phyloP scores from a whole-genome alignment of 176 grass and related monocot species.

The Triticum monococcum region DNA sequence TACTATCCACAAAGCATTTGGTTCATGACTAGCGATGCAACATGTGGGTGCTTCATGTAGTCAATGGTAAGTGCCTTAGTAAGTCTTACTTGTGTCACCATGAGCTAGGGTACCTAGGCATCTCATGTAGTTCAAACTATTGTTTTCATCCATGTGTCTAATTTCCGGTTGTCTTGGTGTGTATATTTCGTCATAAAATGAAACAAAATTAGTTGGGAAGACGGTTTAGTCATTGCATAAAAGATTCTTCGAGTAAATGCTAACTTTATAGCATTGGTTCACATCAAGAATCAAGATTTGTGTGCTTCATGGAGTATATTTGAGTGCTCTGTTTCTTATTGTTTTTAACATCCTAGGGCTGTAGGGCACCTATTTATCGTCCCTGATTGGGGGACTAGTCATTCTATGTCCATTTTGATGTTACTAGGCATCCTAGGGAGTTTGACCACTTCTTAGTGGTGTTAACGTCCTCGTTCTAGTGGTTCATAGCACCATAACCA shows the following conservation, averaged over 20 bases:
- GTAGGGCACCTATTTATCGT: background rate
- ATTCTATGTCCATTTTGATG: background rate
- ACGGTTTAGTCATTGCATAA: background rate
- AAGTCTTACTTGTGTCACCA: background rate
- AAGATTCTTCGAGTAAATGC: background rate
- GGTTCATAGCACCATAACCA: background rate
- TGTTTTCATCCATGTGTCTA: background rate
- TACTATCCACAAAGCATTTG: no score
- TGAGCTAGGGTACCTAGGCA: background rate
- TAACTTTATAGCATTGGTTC: background rate
- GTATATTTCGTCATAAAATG: background rate
- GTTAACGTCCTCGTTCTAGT: background rate
- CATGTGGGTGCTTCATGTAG: background rate
- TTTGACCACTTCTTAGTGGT: background rate
- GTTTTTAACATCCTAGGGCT: background rate
- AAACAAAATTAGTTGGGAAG: background rate
- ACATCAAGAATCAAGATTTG: background rate
- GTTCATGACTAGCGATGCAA: background rate
- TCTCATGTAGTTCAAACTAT: background rate
- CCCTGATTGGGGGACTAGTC: background rate
- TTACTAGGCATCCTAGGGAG: background rate
- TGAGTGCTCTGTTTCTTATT: background rate
- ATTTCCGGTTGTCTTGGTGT: background rate
- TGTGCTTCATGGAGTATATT: constrained; percentile 23
- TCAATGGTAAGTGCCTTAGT: background rate